Evolutionary conservation across 2,329 filamentous ascomycete species (phyloP), one percentile per base, ranked within the genome.

Genomic region (Stromatinia cepivora): DNA sequence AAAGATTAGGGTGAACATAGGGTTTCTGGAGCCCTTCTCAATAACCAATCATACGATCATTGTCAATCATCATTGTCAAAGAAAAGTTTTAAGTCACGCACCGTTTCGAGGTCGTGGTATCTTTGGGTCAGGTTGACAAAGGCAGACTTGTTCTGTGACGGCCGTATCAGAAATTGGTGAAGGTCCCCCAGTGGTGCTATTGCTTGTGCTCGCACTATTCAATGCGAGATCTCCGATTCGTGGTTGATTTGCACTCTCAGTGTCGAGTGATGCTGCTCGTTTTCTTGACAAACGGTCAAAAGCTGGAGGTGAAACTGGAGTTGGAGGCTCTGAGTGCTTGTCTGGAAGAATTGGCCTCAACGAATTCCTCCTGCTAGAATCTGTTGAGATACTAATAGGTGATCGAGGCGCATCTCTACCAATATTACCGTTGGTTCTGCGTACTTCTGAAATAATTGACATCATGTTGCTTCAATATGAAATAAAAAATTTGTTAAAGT

Each of bases 21-120:
- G 45, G 59, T 63, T 50, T 63, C 61, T 52, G 10, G 46, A 63
- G 46, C 31, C 15, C n/a, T 39, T 63, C 34, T 63, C 66, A 71
- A 66, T 25, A 48, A 53, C 72, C 71, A 73, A 73, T 76, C 70
- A 75, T 46, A 66, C 56, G 42, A 57, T 52, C 20, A 56, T 42
- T 62, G 36, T 73, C 65, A 73, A 76, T 59, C 50, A 57, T 54
- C 25, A 57, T 36, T 62, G 42, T 72, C 65, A 74, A 76, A 74
- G 72, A 68, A 69, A 73, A 64, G 70, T 64, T 67, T 52, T 36
- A 66, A 36, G 69, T 70, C 57, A 83, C 88, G 80, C 80, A 90
- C 89, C 88, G 82, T 92, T 92, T 79, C 89, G 85, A 74, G 89
- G 89, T 75, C 89, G 82, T 70, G 89, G 89, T 71, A 91, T 90